Evolutionary conservation across 1,139 yeast genomes (phyloP).

Genomic region (Kazachstania sp.): DNA sequence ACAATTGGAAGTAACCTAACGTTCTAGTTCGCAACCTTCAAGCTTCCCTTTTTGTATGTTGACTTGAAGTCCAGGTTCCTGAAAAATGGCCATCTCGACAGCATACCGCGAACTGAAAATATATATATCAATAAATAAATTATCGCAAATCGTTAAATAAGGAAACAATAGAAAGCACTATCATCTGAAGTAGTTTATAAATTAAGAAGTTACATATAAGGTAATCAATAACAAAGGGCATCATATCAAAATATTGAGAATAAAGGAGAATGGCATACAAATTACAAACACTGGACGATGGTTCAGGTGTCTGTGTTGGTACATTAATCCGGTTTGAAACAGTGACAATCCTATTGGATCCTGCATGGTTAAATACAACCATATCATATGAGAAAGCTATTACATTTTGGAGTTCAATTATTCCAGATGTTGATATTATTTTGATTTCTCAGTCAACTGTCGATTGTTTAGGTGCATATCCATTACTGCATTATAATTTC

Average conservation of each 20-base stretch:
- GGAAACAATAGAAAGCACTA: not conserved
- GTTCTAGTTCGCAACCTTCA: too few species aligned
- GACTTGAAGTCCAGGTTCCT: too few species aligned
- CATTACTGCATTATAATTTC: conserved; percentile 52
- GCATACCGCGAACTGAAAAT: not conserved
- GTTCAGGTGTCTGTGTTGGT: conserved; percentile 28
- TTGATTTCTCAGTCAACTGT: conserved; percentile 80
- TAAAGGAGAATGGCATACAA: conserved; percentile 23
- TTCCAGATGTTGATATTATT: conserved; percentile 53
- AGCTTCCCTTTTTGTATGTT: too few species aligned
- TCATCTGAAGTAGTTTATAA: too few species aligned
- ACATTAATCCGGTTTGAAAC: conserved; percentile 34
- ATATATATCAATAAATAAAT: not conserved
- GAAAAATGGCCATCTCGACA: too few species aligned
- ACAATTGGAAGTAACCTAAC: too few species aligned
- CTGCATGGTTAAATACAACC: conserved; percentile 57
- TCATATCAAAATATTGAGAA: too few species aligned
- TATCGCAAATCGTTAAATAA: not conserved
- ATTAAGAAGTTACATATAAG: not conserved
- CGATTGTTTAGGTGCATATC: conserved; percentile 74
- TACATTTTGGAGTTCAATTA: conserved; percentile 37
- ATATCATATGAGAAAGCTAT: conserved; percentile 20
- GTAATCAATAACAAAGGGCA: too few species aligned
- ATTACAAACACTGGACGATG: conserved; percentile 25
- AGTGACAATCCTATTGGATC: conserved; percentile 56